These are phyloP conservation scores for Aspergillus ochraceus DNA, from an alignment of 2,329 filamentous ascomycete genomes.

Conservation along the genomic window DNA sequence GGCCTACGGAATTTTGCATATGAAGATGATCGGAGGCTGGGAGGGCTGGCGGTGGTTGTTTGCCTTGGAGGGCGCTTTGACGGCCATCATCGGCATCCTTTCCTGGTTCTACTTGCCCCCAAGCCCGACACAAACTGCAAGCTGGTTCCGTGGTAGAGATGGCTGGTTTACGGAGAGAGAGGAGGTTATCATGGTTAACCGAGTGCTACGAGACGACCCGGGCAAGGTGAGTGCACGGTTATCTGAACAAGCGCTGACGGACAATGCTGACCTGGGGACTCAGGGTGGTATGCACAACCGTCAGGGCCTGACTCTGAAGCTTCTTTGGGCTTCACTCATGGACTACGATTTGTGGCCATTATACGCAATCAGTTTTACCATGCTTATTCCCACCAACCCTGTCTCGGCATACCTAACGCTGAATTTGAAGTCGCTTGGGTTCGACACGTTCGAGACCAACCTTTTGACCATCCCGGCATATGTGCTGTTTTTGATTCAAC, in stretches of 20 bases:
- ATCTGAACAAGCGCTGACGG: too few relatives aligned
- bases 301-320: conserved; percentile 32
- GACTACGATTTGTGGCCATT: conserved; percentile 47
- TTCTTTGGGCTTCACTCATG: conserved; percentile 50
- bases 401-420: conserved; percentile 10
- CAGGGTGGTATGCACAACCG: conserved; percentile 33
- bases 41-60: neutral
- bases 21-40: neutral
- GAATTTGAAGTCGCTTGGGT: conserved; percentile 52
- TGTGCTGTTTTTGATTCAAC: conserved; percentile 54
- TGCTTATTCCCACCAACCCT: conserved; percentile 54
- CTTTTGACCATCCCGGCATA: conserved; percentile 61
- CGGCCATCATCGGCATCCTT: conserved; percentile 57
- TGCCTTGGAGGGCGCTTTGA: conserved; percentile 29
- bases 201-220: conserved; percentile 48
- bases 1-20: neutral
- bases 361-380: conserved; percentile 53
- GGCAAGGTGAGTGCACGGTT: conserved; percentile 26
- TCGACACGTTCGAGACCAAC: conserved; percentile 50
- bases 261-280: too few relatives aligned
- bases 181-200: conserved; percentile 42
- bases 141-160: conserved; percentile 57
- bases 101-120: conserved; percentile 40
- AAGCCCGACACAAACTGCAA: conserved; percentile 58
- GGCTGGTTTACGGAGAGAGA: conserved; percentile 63